Conservation (phyloP, 768 basidiomycete genomes). For the Suillus subaureus region DNA sequence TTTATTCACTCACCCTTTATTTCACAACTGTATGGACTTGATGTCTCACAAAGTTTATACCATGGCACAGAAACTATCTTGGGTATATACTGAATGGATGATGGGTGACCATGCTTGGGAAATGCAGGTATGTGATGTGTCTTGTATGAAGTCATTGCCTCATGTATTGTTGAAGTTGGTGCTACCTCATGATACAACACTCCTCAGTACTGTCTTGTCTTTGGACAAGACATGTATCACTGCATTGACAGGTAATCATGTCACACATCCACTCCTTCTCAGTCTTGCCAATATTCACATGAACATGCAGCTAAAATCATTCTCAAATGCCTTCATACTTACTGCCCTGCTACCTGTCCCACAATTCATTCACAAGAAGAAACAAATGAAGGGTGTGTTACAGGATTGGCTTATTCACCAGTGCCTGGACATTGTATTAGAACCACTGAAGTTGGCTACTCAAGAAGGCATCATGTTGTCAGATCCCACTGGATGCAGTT, state of each 20-base stretch:
- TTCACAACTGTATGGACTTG: constrained; percentile 21
- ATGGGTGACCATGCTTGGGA: constrained; percentile 27
- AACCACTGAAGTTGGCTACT: constrained; percentile 19
- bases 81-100: constrained; percentile 27
- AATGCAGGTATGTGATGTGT: constrained; percentile 23
- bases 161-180: constrained; percentile 9
- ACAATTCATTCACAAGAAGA: constrained; percentile 6
- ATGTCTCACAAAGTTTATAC: constrained; percentile 18
- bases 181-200: constrained; percentile 19
- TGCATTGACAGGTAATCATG: constrained; percentile 27
- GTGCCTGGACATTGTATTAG: constrained; percentile 19
- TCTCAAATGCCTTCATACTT: constrained; percentile 27
- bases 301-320: constrained; percentile 28
- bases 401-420: constrained; percentile 23
- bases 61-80: constrained; percentile 5
- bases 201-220: constrained; percentile 27
- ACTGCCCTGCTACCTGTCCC: constrained; percentile 30
- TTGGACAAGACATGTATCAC: constrained; percentile 39
- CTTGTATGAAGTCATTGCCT: not conserved
- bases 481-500: too few species aligned
- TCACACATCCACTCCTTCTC: constrained; percentile 33
- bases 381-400: constrained; percentile 17
- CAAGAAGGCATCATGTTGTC: too few species aligned
- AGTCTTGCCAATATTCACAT: constrained; percentile 33
- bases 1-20: constrained; percentile 23